A percentile compares a stretch with the other conserved stretches of the same genome.
Conservation (phyloP, 768 basidiomycete species). For the Rhodotorula kratochvilovae region DNA sequence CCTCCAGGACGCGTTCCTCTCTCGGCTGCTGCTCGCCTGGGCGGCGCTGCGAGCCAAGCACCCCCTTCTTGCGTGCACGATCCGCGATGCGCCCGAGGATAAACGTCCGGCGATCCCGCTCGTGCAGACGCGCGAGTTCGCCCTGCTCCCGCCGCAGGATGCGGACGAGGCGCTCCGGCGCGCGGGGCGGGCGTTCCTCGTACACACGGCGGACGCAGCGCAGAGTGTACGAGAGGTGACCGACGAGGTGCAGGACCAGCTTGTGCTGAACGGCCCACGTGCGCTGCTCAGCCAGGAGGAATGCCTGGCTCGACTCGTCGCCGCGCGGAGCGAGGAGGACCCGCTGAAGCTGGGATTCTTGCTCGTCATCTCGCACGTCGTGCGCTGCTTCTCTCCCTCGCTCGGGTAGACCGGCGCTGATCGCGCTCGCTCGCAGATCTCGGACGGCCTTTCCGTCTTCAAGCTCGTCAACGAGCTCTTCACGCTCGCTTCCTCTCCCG, state of each 20-base stretch:
- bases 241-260: background rate
- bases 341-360: conserved; percentile 13
- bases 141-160: background rate
- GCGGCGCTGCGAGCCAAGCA: conserved; percentile 6
- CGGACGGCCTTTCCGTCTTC: conserved; percentile 23
- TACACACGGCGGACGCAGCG: background rate
- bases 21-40: conserved; percentile 11
- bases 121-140: background rate
- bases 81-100: background rate
- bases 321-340: background rate
- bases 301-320: conserved; percentile 15
- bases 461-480: conserved; percentile 12
- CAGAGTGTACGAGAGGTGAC: background rate
- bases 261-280: conserved; percentile 17
- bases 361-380: conserved; percentile 26
- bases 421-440: background rate
- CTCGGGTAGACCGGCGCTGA: background rate
- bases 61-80: conserved; percentile 1
- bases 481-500: background rate
- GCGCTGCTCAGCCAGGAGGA: background rate
- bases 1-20: background rate
- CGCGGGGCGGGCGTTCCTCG: background rate
- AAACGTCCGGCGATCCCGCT: background rate
- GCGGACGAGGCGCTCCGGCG: background rate
- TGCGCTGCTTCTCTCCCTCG: background rate